Conservation (phyloP, 2,329 filamentous ascomycete genomes). For the Diaporthe capsici region DNA sequence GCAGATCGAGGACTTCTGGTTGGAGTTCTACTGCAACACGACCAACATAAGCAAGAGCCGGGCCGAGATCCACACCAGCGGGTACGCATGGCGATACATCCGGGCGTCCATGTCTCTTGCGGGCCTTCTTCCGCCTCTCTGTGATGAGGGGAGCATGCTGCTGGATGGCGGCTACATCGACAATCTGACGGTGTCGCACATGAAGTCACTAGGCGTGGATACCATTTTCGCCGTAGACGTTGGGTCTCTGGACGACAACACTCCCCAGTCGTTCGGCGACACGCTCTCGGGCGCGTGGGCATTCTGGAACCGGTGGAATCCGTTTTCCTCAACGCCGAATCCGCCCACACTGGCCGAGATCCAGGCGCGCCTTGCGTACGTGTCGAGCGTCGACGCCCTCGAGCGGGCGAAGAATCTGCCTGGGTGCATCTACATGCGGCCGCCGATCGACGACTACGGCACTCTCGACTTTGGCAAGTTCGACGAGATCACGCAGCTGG, state of each 20-base stretch:
- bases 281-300: constrained; percentile 96
- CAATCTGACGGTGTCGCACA: constrained; percentile 96
- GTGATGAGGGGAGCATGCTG: constrained; percentile 96
- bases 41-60: constrained; percentile 98
- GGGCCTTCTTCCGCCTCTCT: constrained; percentile 91
- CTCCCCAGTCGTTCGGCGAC: constrained; percentile 93
- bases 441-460: constrained; percentile 92
- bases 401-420: constrained; percentile 92
- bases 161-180: constrained; percentile 97
- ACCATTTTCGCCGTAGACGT: constrained; percentile 97
- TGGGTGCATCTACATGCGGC: constrained; percentile 96
- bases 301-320: constrained; percentile 96
- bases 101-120: constrained; percentile 97
- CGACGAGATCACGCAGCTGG: constrained; percentile 94
- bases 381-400: constrained; percentile 92
- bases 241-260: constrained; percentile 90
- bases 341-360: constrained; percentile 96
- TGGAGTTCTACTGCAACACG: constrained; percentile 99
- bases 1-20: constrained; percentile 99
- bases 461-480: constrained; percentile 98
- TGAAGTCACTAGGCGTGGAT: constrained; percentile 94
- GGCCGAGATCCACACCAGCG: constrained; percentile 92
- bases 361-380: constrained; percentile 93
- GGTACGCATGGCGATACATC: constrained; percentile 98
- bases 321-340: constrained; percentile 89